A percentile compares a stretch with the other conserved stretches of the same genome.
Conservation (phyloP, 2,329 filamentous ascomycete genomes). For the Trichoderma sp. region DNA sequence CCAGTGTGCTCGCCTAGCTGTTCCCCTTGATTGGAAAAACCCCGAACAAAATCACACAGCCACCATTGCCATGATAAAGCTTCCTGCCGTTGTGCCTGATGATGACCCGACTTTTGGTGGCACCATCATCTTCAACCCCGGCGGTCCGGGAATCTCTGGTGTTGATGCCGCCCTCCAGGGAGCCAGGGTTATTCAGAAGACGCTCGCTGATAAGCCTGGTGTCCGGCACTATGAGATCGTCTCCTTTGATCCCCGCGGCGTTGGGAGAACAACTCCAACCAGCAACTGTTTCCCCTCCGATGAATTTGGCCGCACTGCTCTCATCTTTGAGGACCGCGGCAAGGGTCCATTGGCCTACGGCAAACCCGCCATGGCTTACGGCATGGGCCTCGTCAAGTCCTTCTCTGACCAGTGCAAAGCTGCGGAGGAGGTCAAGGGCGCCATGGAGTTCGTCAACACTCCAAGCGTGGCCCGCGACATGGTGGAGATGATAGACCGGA, state of each 20-base stretch:
- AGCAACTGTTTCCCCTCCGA: constrained; percentile 37
- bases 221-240: constrained; percentile 39
- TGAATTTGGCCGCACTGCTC: constrained; percentile 28
- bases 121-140: constrained; percentile 42
- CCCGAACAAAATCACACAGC: constrained; percentile 28
- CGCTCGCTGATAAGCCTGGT: constrained; percentile 25
- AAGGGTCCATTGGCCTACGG: constrained; percentile 25
- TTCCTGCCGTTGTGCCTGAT: constrained; percentile 37
- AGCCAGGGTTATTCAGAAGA: constrained; percentile 24
- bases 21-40: constrained; percentile 42
- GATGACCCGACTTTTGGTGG: constrained; percentile 38
- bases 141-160: constrained; percentile 43
- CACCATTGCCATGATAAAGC: constrained; percentile 39
- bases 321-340: constrained; percentile 31
- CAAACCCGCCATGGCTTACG: not conserved
- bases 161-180: constrained; percentile 27
- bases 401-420: constrained; percentile 26
- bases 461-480: constrained; percentile 41
- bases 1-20: constrained; percentile 40
- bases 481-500: constrained; percentile 40
- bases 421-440: constrained; percentile 25
- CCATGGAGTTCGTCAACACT: constrained; percentile 35
- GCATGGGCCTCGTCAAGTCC: constrained; percentile 25
- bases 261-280: constrained; percentile 36
- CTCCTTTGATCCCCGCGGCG: constrained; percentile 43